These are phyloP conservation scores for Polychaeton citri DNA, from an alignment of 2,329 filamentous ascomycete genomes.

Conservation along the genomic window DNA sequence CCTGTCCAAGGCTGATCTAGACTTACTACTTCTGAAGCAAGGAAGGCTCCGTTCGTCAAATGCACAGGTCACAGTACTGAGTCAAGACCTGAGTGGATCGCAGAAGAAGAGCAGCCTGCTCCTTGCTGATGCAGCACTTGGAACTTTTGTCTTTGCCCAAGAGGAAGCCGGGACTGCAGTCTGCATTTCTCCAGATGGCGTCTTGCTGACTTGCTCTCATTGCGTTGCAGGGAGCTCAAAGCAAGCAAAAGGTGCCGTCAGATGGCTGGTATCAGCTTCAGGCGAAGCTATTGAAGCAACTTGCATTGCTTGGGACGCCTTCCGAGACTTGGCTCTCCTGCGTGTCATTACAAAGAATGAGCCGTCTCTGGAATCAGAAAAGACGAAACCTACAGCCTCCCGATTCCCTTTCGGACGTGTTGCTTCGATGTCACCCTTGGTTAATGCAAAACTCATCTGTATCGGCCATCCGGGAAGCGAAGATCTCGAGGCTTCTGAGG, in stretches of 20 bases:
- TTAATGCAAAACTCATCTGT: constrained; percentile 17
- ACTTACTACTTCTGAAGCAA: constrained; percentile 5
- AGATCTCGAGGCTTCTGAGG: constrained; percentile 30
- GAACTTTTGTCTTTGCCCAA: constrained; percentile 34
- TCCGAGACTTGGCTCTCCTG: constrained; percentile 35
- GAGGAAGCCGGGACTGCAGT: constrained; percentile 39
- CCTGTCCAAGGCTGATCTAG: not conserved
- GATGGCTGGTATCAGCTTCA: constrained; percentile 32
- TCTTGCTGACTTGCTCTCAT: constrained; percentile 39
- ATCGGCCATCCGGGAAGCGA: constrained; percentile 30
- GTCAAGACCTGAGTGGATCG: not conserved
- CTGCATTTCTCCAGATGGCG: constrained; percentile 31
- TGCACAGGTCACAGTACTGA: constrained; percentile 3
- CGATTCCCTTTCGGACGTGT: constrained; percentile 12
- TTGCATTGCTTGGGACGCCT: constrained; percentile 29
- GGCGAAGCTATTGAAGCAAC: constrained; percentile 27
- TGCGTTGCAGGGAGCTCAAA: constrained; percentile 32
- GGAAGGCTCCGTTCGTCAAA: constrained; percentile 3
- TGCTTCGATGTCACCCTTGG: constrained; percentile 5
- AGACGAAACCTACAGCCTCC: too few relatives aligned
- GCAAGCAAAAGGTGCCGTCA: constrained; percentile 19
- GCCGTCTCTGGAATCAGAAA: too few relatives aligned
- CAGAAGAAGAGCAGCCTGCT: not conserved
- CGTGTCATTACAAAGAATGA: constrained; percentile 24
- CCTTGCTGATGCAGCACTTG: constrained; percentile 4